A percentile compares a stretch with the other conserved stretches of the same genome.
phyloP scores from a whole-genome alignment of 2,329 filamentous ascomycete species.

The Colletotrichum filicis region DNA sequence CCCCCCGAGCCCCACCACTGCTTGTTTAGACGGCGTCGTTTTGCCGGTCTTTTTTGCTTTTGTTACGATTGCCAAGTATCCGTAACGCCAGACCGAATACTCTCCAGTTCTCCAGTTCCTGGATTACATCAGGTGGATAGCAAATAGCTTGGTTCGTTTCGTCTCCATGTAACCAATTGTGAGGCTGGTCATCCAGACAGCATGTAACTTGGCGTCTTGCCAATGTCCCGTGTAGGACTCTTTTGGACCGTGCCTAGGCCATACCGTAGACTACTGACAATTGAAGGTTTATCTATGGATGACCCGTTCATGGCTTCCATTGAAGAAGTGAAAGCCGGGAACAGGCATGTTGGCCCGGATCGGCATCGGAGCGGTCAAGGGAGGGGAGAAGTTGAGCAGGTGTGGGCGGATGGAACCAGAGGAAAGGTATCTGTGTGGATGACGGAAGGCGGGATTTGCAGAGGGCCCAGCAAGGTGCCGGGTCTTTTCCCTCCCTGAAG shows the following conservation, averaged over 20 bases:
- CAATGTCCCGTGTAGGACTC: neutral
- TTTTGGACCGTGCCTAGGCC: neutral
- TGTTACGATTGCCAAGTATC: neutral
- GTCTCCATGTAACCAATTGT: neutral
- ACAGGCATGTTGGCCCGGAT: neutral
- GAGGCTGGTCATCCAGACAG: neutral
- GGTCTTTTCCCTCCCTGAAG: neutral
- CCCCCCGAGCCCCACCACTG: neutral
- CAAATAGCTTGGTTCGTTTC: neutral
- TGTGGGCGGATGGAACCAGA: neutral
- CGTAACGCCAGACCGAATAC: neutral
- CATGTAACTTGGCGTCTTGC: neutral
- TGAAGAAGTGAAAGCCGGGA: neutral
- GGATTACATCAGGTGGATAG: neutral
- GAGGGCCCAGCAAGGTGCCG: slow-evolving; percentile 16
- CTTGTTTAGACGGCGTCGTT: neutral
- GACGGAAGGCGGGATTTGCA: slow-evolving; percentile 16
- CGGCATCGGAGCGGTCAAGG: neutral
- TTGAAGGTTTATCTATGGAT: neutral
- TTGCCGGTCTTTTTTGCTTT: neutral
- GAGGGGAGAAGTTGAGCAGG: neutral
- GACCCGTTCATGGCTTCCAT: neutral
- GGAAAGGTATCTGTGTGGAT: neutral
- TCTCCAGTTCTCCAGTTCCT: neutral
- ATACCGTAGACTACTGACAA: too few species aligned